Evolutionary conservation across 257 asterid species (phyloP).

Genomic region (Sherardia arvensis): DNA sequence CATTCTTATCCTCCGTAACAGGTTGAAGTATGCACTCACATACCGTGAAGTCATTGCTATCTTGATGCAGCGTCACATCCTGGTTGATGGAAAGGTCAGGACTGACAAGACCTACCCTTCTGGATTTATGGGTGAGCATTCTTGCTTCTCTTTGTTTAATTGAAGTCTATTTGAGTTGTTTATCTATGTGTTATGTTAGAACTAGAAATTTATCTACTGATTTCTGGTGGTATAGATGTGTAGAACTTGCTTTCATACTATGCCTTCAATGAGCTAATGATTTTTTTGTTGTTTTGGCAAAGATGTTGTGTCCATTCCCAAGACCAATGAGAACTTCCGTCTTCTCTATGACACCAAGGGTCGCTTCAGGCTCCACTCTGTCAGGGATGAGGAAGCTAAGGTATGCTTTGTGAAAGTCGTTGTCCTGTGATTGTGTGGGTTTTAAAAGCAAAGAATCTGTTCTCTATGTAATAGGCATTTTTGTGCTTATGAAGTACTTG

Average conservation of each 20-base stretch:
- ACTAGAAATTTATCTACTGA: background rate
- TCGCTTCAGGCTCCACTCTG: constrained; percentile 57
- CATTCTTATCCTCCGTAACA: constrained; percentile 53
- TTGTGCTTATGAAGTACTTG: too few species aligned
- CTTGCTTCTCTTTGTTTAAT: background rate
- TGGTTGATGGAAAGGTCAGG: constrained; percentile 70
- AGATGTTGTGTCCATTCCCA: constrained; percentile 77
- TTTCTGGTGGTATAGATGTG: background rate
- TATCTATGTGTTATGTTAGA: background rate
- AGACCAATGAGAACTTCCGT: constrained; percentile 73
- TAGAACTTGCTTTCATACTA: background rate
- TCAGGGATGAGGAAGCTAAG: constrained; percentile 80
- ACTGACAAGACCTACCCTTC: constrained; percentile 70
- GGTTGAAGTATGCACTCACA: constrained; percentile 62
- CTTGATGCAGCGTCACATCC: constrained; percentile 66
- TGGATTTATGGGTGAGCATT: constrained; percentile 67
- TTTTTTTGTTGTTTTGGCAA: constrained; percentile 1
- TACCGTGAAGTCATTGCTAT: constrained; percentile 58
- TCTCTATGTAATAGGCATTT: background rate
- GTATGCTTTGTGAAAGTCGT: constrained; percentile 11
- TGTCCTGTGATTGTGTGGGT: background rate
- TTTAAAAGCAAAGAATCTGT: background rate
- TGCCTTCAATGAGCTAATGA: background rate
- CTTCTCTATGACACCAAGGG: constrained; percentile 77
- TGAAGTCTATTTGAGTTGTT: background rate